A percentile compares a stretch with the other conserved stretches of the same genome.
Evolutionary conservation across 805 yeast species (phyloP).

Genomic region (Saccharomycopsis capsularis): DNA sequence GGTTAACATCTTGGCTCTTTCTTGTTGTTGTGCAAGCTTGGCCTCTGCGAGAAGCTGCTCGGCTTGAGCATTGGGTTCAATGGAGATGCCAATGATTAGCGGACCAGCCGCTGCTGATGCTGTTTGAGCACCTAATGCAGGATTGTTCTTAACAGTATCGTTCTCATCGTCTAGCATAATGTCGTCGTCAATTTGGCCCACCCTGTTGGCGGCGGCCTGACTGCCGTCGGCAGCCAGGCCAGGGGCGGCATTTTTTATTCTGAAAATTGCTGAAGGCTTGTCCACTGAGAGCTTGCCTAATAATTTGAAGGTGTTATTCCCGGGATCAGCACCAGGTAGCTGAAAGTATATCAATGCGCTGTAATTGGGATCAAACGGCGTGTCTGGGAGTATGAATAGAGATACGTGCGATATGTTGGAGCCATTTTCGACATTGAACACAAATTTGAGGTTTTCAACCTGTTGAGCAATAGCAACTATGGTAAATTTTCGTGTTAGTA

Average conservation of each 20-base stretch:
- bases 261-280: conserved; percentile 91
- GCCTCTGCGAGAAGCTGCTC: conserved; percentile 45
- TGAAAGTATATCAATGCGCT: conserved; percentile 89
- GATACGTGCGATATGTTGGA: conserved; percentile 70
- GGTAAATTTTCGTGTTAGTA: too few relatives aligned
- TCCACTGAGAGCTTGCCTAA: conserved; percentile 53
- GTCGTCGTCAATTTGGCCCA: conserved; percentile 38
- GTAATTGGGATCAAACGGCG: conserved; percentile 58
- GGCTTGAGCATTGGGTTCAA: conserved; percentile 72
- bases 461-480: conserved; percentile 47
- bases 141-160: too few relatives aligned
- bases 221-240: conserved; percentile 14
- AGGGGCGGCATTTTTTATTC: conserved; percentile 45
- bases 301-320: conserved; percentile 39
- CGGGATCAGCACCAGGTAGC: conserved; percentile 45
- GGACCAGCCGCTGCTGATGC: conserved; percentile 14
- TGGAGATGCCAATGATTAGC: conserved; percentile 74
- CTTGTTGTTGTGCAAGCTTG: conserved; percentile 28
- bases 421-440: conserved; percentile 56
- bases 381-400: conserved; percentile 77
- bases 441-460: conserved; percentile 61
- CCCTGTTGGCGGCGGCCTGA: conserved; percentile 6
- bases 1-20: conserved; percentile 3
- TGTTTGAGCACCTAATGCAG: conserved; percentile 12
- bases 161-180: conserved; percentile 27